phyloP scores from a whole-genome alignment of 106 monocot genomes.

The Narthecium ossifragum region DNA sequence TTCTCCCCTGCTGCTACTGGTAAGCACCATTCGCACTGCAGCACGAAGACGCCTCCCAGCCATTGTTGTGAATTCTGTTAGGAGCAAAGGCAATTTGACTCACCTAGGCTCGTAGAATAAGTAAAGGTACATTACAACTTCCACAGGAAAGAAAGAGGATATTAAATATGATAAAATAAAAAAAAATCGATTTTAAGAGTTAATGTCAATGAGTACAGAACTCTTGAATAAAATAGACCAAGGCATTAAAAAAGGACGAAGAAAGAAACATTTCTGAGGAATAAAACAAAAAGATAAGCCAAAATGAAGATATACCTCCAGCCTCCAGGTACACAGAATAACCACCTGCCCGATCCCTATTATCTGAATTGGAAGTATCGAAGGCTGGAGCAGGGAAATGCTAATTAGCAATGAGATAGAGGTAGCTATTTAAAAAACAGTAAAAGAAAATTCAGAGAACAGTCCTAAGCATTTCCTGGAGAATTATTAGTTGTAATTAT shows the following conservation, averaged over 20 bases:
- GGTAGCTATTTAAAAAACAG: no score
- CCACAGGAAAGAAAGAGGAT: no score
- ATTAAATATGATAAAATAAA: not conserved
- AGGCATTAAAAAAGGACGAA: not conserved
- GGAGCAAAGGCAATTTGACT: not conserved
- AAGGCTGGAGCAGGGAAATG: constrained; percentile 56
- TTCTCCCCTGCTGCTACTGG: constrained; percentile 27
- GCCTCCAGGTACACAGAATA: constrained; percentile 93
- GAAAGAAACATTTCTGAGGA: not conserved
- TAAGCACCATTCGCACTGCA: constrained; percentile 60
- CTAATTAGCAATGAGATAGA: no score
- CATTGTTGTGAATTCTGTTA: constrained; percentile 90
- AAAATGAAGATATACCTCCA: no score
- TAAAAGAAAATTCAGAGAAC: no score
- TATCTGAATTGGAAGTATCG: constrained; percentile 89
- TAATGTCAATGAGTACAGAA: no score
- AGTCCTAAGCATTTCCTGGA: no score
- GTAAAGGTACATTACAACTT: no score
- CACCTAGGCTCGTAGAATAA: no score
- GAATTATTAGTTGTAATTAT: no score
- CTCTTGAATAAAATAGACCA: not conserved
- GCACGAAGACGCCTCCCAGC: constrained; percentile 84
- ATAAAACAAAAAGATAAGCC: no score
- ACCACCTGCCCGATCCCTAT: constrained; percentile 75
- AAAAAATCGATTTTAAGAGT: not conserved